Evolutionary conservation across 2,329 filamentous ascomycete genomes (phyloP), one percentile per base, ranked within the genome.

Genomic region (Colletotrichum theobromicola): DNA sequence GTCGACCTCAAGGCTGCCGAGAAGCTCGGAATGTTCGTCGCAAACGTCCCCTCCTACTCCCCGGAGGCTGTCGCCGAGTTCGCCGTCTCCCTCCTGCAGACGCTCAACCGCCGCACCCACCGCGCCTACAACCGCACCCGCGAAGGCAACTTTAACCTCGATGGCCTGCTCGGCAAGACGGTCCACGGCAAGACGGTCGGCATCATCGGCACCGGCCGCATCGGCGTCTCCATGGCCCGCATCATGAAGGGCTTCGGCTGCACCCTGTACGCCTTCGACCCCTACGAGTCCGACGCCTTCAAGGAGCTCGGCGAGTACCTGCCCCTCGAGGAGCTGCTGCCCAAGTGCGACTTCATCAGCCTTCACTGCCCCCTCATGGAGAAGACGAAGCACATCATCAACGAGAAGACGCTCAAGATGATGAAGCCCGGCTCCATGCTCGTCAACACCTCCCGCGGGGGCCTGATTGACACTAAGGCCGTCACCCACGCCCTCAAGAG

Each of bases 1-100:
- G 89, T 94, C 73, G 90, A 94, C 79, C 88, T 94, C 26, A 80
- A 81, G 21, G 84, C 86, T 2, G 92, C 92, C 69, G 84, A 87
- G 77, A 79, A 81, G 24, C 86, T 91, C 5, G 88, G 88, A 71
- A 83, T 94, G 76, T 89, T 90, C 78, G 91, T 93, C 58, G 91
- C 91, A 77, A 91, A 92, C 74, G 92, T 94, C 37, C 92, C 92
- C 2, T 89, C 90, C 4, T 94, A 94, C 83, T 92, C 91, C 9
- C 92, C 92, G 73, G 90, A 94, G 81, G 90, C 92, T 3, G 92
- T 94, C 4, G 92, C 92, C 77, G 92, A 94, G 85, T 94, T 93
- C 79, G 89, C 91, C 53, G 88, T 94, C n/a, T 90, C 91, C 2
- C 85, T 94, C 74, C 85, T 93, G 67, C 91, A 93, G 84, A 93